These are phyloP conservation scores for Ascochyta clinopodiicola DNA, from an alignment of 2,329 filamentous ascomycete genomes.

Conservation along the genomic window DNA sequence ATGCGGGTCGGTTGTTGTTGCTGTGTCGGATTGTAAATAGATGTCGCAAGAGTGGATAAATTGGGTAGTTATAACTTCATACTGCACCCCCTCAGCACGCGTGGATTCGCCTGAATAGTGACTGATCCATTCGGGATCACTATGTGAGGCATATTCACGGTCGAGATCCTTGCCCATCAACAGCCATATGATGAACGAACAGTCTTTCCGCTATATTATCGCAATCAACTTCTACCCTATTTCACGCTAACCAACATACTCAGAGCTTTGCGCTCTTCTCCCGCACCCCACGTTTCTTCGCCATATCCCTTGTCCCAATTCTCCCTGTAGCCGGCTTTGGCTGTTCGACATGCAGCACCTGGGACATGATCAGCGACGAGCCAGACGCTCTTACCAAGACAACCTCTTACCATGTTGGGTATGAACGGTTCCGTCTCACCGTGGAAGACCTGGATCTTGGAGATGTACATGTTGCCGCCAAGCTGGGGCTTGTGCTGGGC, in stretches of 20 bases:
- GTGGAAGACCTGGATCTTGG: slow-evolving; percentile 17
- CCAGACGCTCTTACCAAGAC: neutral
- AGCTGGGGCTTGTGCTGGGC: slow-evolving; percentile 16
- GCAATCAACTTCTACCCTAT: no score
- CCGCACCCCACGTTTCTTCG: neutral
- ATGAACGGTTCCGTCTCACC: neutral
- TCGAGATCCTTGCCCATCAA: no score
- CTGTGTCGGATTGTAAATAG: neutral
- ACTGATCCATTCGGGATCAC: no score
- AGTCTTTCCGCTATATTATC: no score
- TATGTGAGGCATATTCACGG: no score
- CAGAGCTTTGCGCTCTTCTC: neutral
- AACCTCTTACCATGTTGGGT: slow-evolving; percentile 10
- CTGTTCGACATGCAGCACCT: neutral
- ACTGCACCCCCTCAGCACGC: neutral
- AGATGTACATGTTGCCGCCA: slow-evolving; percentile 11
- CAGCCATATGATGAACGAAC: no score
- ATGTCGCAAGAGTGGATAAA: neutral
- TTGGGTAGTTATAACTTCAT: neutral
- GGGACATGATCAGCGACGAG: neutral
- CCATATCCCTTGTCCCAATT: no score
- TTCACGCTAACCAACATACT: neutral
- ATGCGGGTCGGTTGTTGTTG: neutral
- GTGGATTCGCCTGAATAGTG: no score
- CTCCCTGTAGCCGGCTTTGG: neutral